phyloP scores from a whole-genome alignment of 2,329 filamentous ascomycete genomes.

The Thermoascus crustaceus region DNA sequence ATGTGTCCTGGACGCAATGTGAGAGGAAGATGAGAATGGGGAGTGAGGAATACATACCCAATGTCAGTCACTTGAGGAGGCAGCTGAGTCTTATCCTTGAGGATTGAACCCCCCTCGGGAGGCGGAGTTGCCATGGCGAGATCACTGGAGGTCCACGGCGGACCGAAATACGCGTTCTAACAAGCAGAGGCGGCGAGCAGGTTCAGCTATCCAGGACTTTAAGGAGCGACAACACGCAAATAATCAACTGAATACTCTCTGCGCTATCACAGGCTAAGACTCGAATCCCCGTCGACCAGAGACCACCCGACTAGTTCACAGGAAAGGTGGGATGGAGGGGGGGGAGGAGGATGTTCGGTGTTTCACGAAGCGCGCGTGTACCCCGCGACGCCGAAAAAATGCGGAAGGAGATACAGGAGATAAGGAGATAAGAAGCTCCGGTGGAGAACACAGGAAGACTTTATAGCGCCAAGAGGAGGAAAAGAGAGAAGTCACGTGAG shows the following conservation, averaged over 20 bases:
- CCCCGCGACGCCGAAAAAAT: slow-evolving; percentile 2
- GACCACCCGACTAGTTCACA: slow-evolving; percentile 20
- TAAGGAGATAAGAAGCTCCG: slow-evolving; percentile 12
- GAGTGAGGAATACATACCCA: slow-evolving; percentile 20
- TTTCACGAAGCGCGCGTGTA: background rate
- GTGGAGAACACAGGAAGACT: slow-evolving; percentile 33
- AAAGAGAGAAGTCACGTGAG: slow-evolving; percentile 28
- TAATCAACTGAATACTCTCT: slow-evolving; percentile 26
- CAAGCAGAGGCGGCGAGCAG: slow-evolving; percentile 12
- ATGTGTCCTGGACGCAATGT: background rate
- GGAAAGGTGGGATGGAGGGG: slow-evolving; percentile 5
- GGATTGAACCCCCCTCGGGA: slow-evolving; percentile 29
- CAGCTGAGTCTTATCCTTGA: slow-evolving; percentile 35
- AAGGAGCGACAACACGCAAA: slow-evolving; percentile 18
- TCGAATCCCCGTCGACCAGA: slow-evolving; percentile 13
- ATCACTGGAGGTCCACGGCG: slow-evolving; percentile 14
- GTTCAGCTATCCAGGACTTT: slow-evolving; percentile 18
- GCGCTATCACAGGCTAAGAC: slow-evolving; percentile 25
- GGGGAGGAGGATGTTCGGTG: slow-evolving; percentile 6
- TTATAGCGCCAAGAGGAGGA: slow-evolving; percentile 39
- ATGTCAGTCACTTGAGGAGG: slow-evolving; percentile 28
- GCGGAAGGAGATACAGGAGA: slow-evolving; percentile 17
- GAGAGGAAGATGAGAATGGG: background rate
- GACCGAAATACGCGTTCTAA: slow-evolving; percentile 22
- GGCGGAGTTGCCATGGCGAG: slow-evolving; percentile 36